These are phyloP conservation scores for Hypoxylon lenormandii DNA, from an alignment of 495 filamentous ascomycete genomes.

Conservation along the genomic window DNA sequence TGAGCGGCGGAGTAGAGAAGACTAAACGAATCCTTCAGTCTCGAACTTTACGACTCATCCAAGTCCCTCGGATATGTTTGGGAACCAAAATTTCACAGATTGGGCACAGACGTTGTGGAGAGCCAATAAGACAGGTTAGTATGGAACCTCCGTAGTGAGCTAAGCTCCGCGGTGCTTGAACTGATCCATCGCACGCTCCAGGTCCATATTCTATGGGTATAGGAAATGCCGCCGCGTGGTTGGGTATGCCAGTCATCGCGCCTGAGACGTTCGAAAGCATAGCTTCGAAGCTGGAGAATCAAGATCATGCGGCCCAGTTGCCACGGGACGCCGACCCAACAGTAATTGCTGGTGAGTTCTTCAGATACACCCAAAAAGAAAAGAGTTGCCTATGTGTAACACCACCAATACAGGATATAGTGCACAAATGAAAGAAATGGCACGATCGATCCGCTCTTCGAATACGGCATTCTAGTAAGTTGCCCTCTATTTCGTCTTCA, in stretches of 20 bases:
- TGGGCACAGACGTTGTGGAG: constrained; percentile 55
- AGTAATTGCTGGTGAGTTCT: constrained; percentile 52
- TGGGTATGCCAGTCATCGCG: constrained; percentile 60
- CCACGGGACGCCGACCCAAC: constrained; percentile 53
- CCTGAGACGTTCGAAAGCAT: constrained; percentile 51
- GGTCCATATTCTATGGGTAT: constrained; percentile 60
- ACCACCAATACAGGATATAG: constrained; percentile 51
- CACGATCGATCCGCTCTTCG: constrained; percentile 52
- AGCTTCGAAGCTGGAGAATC: constrained; percentile 49
- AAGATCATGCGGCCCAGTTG: constrained; percentile 56
- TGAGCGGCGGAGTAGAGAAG: neutral
- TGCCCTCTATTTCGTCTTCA: neutral
- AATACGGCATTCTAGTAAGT: constrained; percentile 57
- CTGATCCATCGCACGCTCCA: constrained; percentile 11
- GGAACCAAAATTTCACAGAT: constrained; percentile 54
- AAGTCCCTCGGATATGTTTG: constrained; percentile 51
- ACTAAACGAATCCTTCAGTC: constrained; percentile 42
- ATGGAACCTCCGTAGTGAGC: too few relatives aligned
- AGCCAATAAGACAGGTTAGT: constrained; percentile 54
- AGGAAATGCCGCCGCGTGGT: constrained; percentile 60
- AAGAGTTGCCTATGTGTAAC: constrained; percentile 3
- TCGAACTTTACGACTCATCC: constrained; percentile 52
- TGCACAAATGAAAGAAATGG: constrained; percentile 60
- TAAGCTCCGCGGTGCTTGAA: neutral
- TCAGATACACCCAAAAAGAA: neutral